These are phyloP conservation scores for Starmerella ratchasimensis DNA, from an alignment of 805 yeast species.

Conservation along the genomic window DNA sequence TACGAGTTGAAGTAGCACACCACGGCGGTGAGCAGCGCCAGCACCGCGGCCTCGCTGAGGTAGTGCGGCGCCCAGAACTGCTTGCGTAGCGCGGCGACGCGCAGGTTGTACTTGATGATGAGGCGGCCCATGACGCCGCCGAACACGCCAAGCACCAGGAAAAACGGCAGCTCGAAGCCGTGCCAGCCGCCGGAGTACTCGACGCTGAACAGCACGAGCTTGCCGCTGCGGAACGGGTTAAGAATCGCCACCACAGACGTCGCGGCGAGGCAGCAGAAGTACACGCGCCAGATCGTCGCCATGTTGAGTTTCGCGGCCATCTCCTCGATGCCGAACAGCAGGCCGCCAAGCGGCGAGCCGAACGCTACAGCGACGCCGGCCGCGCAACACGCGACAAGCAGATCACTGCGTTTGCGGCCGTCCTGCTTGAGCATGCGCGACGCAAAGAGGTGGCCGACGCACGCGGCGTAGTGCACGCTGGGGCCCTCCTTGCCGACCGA, in stretches of 20 bases:
- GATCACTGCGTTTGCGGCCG: conserved; percentile 35
- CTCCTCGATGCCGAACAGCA: conserved; percentile 82
- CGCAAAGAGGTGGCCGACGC: conserved; percentile 68
- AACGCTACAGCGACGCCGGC: conserved; percentile 99
- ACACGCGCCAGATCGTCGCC: conserved; percentile 77
- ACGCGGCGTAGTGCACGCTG: conserved; percentile 91
- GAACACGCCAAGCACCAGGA: conserved; percentile 64
- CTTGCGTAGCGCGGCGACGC: conserved; percentile 66
- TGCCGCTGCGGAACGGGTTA: conserved; percentile 91
- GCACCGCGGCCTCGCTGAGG: conserved; percentile 52
- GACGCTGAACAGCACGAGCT: conserved; percentile 86
- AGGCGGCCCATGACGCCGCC: conserved; percentile 85
- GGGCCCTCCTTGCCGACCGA: conserved; percentile 98
- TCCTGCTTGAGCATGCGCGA: conserved; percentile 29
- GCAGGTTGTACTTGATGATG: conserved; percentile 60
- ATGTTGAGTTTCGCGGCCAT: conserved; percentile 57
- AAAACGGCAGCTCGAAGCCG: conserved; percentile 64
- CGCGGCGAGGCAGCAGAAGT: conserved; percentile 80
- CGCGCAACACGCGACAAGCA: conserved; percentile 80
- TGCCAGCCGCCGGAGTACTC: conserved; percentile 78
- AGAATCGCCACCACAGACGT: conserved; percentile 65
- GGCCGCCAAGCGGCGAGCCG: conserved; percentile 91
- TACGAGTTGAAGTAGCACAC: conserved; percentile 76
- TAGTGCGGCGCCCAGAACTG: conserved; percentile 45
- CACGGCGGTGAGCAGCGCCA: conserved; percentile 58